Evolutionary conservation across 805 yeast species (phyloP), one percentile per base, ranked within the genome.

Genomic region (Yarrowia keelungensis): DNA sequence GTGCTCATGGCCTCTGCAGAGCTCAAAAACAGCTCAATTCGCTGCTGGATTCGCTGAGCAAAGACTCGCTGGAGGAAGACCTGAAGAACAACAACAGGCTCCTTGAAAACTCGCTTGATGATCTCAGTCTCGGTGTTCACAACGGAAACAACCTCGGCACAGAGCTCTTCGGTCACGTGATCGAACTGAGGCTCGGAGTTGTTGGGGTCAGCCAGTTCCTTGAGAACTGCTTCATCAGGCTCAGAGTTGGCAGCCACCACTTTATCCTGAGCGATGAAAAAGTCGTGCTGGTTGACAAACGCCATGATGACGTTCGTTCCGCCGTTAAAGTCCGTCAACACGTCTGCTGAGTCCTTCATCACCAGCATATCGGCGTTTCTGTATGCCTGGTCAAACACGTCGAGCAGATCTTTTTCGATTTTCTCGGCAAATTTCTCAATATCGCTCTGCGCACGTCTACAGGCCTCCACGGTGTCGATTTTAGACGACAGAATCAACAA

Each of bases 261-360:
- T 70, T 81, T 72, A 69, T 85, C 84, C 71, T 83, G 79, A 45
- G 80, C 81, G 68, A 82, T 81, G 76, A 93, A 89, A 69, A 89
- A 84, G 61, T 87, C 89, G 75, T 90, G 91, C 75, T 90, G 92
- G 75, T 86, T 87, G 50, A 93, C 90, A 78, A 91, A 94, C 61
- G 89, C 87, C 75, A 89, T 91, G 9, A 91, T 89, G 9, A 93
- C 94, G 69, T 89, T 87, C 11, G 85, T 83, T 12, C 97, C 97
- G 19, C 92, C 94, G 75, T 94, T 93, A 80, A 88, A 94, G 70
- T 87, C 90, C 67, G 87, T 85, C 62, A 93, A 81, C 16, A 92
- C 85, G 64, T 86, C 86, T 0, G 97, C 91, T 35, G 78, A 84
- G 69, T 88, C 92, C 73, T 85, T 87, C 89, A 95, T 87, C 67